phyloP scores from a whole-genome alignment of 108 stramenopile species.

The Skeletonema grethae region DNA sequence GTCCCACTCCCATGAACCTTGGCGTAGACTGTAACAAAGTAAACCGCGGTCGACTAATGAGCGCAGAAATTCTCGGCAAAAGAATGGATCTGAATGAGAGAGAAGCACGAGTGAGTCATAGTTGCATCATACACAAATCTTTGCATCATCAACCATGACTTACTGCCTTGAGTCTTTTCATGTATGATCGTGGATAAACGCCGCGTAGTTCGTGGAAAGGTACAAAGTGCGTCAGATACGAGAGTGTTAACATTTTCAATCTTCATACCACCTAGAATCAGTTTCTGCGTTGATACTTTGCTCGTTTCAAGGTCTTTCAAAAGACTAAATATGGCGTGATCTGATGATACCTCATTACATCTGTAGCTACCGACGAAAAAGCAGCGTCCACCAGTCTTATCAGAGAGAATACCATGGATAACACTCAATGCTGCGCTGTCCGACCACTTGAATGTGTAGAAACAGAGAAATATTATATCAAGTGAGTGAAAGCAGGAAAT shows the following conservation, averaged over 20 bases:
- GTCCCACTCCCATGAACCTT: constrained; percentile 36
- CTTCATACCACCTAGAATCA: constrained; percentile 24
- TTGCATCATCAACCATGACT: neutral
- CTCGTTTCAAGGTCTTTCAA: constrained; percentile 7
- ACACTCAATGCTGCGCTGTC: constrained; percentile 27
- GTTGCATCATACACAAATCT: neutral
- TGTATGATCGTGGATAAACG: constrained; percentile 22
- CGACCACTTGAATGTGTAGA: constrained; percentile 43
- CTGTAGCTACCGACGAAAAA: constrained; percentile 49
- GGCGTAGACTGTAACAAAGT: constrained; percentile 15
- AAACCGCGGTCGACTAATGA: constrained; percentile 28
- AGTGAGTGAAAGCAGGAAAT: constrained; percentile 5
- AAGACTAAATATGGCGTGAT: constrained; percentile 34
- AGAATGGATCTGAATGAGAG: constrained; percentile 21
- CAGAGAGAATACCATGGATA: constrained; percentile 36
- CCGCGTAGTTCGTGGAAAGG: constrained; percentile 27
- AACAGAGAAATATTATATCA: constrained; percentile 17
- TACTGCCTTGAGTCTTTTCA: constrained; percentile 38
- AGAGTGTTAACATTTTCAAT: constrained; percentile 26
- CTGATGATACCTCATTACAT: constrained; percentile 29
- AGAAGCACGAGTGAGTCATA: neutral
- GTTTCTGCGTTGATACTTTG: constrained; percentile 5
- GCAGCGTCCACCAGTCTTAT: constrained; percentile 17
- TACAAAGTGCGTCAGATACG: constrained; percentile 36
- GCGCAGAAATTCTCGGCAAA: constrained; percentile 23